Conservation (phyloP, 352 stramenopile species). For the Elongisporangium undulatum region DNA sequence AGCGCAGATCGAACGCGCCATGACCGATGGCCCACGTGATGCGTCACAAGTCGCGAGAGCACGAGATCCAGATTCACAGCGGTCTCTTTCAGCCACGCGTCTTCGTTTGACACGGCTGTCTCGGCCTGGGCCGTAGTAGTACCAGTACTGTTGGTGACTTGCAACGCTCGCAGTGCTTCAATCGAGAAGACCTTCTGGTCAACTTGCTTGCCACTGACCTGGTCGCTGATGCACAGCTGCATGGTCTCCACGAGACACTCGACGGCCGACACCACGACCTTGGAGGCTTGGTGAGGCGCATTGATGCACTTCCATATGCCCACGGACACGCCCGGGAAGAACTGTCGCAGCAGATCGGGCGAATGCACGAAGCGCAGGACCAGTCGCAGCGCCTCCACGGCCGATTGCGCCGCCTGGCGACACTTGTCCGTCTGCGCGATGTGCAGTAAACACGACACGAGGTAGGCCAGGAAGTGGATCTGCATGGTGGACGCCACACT, state of each 20-base stretch:
- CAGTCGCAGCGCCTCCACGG: constrained; percentile 33
- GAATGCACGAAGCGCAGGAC: constrained; percentile 38
- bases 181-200: constrained; percentile 6
- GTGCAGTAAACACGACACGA: constrained; percentile 55
- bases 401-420: constrained; percentile 27
- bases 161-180: constrained; percentile 9
- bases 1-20: constrained; percentile 63
- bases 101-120: constrained; percentile 1
- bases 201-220: neutral
- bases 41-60: constrained; percentile 55
- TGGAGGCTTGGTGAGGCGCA: constrained; percentile 61
- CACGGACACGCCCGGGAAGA: constrained; percentile 63
- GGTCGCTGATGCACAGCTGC: constrained; percentile 21
- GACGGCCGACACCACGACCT: constrained; percentile 55
- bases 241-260: constrained; percentile 37
- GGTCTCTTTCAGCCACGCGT: constrained; percentile 52
- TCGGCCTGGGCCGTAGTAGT: neutral
- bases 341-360: constrained; percentile 39
- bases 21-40: constrained; percentile 20
- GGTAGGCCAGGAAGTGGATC: constrained; percentile 68
- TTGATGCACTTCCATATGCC: constrained; percentile 63
- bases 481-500: constrained; percentile 19
- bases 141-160: neutral
- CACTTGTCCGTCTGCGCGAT: constrained; percentile 48
- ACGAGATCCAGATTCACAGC: constrained; percentile 62